Conservation (phyloP, 495 filamentous ascomycete species). For the Articulospora tetracladia region DNA sequence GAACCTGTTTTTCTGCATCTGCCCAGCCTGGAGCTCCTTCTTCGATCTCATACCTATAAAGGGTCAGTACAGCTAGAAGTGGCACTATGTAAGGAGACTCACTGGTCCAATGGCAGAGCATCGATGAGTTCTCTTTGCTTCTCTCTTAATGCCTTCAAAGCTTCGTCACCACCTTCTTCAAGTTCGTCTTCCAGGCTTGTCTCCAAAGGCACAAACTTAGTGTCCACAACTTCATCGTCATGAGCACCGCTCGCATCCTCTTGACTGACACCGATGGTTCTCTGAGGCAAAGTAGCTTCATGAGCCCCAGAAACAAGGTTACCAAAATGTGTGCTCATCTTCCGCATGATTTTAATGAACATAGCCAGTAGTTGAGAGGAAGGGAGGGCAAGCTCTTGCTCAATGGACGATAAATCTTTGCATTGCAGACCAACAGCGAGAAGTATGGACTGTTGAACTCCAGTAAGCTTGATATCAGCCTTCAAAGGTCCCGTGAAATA, state of each 20-base stretch:
- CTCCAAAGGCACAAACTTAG: slow-evolving; percentile 64
- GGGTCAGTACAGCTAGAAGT: slow-evolving; percentile 40
- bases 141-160: slow-evolving; percentile 59
- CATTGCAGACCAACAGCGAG: slow-evolving; percentile 85
- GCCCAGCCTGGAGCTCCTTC: slow-evolving; percentile 70
- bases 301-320: slow-evolving; percentile 70
- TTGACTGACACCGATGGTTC: slow-evolving; percentile 46
- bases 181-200: slow-evolving; percentile 80
- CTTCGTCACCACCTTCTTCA: slow-evolving; percentile 74
- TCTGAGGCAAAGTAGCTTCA: slow-evolving; percentile 62
- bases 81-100: slow-evolving; percentile 40
- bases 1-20: slow-evolving; percentile 77
- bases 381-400: slow-evolving; percentile 72
- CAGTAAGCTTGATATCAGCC: slow-evolving; percentile 60
- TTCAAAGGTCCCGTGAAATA: slow-evolving; percentile 79
- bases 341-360: slow-evolving; percentile 93
- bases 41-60: slow-evolving; percentile 72
- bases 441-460: slow-evolving; percentile 79
- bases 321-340: slow-evolving; percentile 74
- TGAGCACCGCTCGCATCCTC: slow-evolving; percentile 48
- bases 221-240: slow-evolving; percentile 60
- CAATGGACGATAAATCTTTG: slow-evolving; percentile 77
- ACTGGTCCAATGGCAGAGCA: slow-evolving; percentile 83
- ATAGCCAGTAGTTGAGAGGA: slow-evolving; percentile 84
- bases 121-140: slow-evolving; percentile 85